phyloP scores from a whole-genome alignment of 768 basidiomycete genomes.

The Amanita thiersii region DNA sequence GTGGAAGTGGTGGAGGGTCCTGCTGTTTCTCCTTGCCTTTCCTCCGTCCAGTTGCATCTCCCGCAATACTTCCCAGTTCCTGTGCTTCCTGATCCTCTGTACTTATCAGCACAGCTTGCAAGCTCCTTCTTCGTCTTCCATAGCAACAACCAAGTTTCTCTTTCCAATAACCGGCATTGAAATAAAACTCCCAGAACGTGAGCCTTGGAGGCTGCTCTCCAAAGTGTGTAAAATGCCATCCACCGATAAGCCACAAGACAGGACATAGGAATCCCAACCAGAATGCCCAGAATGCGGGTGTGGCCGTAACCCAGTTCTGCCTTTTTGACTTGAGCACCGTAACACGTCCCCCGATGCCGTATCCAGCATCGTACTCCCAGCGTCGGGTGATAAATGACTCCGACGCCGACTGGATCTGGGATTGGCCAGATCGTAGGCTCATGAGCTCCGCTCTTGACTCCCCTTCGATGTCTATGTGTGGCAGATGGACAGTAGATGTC shows the following conservation, averaged over 20 bases:
- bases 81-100: slow-evolving; percentile 11
- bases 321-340: slow-evolving; percentile 14
- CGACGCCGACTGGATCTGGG: slow-evolving; percentile 22
- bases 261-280: slow-evolving; percentile 70
- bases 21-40: slow-evolving; percentile 17
- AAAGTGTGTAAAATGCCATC: slow-evolving; percentile 53
- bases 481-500: neutral
- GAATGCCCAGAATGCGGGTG: slow-evolving; percentile 55
- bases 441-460: slow-evolving; percentile 4
- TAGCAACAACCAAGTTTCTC: slow-evolving; percentile 23
- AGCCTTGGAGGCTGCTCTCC: slow-evolving; percentile 38
- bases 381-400: slow-evolving; percentile 46
- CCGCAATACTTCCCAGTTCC: slow-evolving; percentile 14
- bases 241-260: slow-evolving; percentile 70
- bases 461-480: neutral
- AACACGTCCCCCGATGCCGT: slow-evolving; percentile 22
- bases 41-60: too few relatives aligned
- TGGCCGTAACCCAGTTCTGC: slow-evolving; percentile 18
- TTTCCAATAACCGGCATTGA: slow-evolving; percentile 28
- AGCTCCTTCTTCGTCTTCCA: slow-evolving; percentile 14
- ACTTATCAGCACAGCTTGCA: slow-evolving; percentile 11
- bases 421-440: slow-evolving; percentile 8
- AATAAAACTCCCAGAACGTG: slow-evolving; percentile 40
- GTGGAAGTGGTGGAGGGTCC: slow-evolving; percentile 27
- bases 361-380: slow-evolving; percentile 36